Evolutionary conservation across 805 yeast genomes (phyloP).

Genomic region (Candida tibetensis): DNA sequence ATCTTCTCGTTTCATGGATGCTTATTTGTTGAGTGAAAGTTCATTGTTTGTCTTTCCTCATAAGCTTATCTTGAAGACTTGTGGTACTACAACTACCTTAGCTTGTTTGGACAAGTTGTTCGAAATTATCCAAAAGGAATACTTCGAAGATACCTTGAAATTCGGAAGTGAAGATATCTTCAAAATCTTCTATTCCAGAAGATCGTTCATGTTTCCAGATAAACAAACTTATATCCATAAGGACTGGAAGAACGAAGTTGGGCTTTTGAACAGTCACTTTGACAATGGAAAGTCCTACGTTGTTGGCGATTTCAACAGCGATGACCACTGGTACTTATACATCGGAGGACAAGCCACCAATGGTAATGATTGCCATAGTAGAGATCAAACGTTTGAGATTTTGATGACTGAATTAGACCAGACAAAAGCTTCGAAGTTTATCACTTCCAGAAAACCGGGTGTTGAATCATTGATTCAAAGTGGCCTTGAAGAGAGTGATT

Average conservation of each 20-base stretch:
- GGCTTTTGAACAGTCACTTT: constrained; percentile 64
- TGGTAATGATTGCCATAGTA: constrained; percentile 5
- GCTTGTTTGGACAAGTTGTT: constrained; percentile 69
- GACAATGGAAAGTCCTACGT: constrained; percentile 60
- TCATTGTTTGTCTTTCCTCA: constrained; percentile 87
- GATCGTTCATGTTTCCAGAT: constrained; percentile 90
- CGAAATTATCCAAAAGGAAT: constrained; percentile 30
- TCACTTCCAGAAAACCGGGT: constrained; percentile 49
- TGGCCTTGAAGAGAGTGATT: constrained; percentile 55
- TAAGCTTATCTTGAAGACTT: constrained; percentile 83
- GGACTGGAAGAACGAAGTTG: constrained; percentile 81
- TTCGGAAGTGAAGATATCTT: constrained; percentile 42
- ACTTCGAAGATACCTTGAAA: constrained; percentile 20
- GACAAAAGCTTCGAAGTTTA: constrained; percentile 55
- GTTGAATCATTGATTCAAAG: constrained; percentile 35
- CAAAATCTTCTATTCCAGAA: constrained; percentile 83
- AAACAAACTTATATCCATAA: constrained; percentile 78
- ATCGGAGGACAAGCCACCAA: constrained; percentile 46
- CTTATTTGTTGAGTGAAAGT: constrained; percentile 84
- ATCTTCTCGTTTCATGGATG: constrained; percentile 64
- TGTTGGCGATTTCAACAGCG: constrained; percentile 71
- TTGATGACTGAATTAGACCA: constrained; percentile 83
- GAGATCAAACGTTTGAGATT: constrained; percentile 79
- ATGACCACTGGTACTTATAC: constrained; percentile 90
- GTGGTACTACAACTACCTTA: constrained; percentile 93